Evolutionary conservation across 2,329 filamentous ascomycete genomes (phyloP).

Genomic region (Rhinocladiella mackenziei): DNA sequence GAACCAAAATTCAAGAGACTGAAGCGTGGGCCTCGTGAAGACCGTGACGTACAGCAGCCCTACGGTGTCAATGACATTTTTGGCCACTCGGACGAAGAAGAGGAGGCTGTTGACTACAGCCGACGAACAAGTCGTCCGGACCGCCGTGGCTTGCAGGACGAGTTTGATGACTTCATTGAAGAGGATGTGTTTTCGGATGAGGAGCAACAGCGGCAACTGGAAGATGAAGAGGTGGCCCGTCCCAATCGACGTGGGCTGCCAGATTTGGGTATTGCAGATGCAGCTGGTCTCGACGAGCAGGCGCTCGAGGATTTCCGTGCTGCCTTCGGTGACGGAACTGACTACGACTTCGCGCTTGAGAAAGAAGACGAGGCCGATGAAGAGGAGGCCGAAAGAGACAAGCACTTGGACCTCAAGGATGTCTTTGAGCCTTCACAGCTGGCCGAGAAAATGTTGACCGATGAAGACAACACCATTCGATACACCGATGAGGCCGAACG

Average conservation of each 20-base stretch:
- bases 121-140: conserved; percentile 37
- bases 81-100: conserved; percentile 85
- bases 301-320: conserved; percentile 93
- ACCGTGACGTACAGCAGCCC: conserved; percentile 59
- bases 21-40: conserved; percentile 81
- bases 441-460: conserved; percentile 88
- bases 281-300: conserved; percentile 82
- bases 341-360: conserved; percentile 91
- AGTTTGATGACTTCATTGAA: conserved; percentile 95
- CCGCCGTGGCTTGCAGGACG: conserved; percentile 64
- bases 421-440: conserved; percentile 97
- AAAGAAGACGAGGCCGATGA: conserved; percentile 81
- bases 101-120: conserved; percentile 49
- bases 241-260: conserved; percentile 67
- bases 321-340: conserved; percentile 91
- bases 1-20: conserved; percentile 93
- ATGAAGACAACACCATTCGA: conserved; percentile 89
- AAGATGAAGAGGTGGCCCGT: conserved; percentile 78
- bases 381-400: conserved; percentile 71
- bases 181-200: conserved; percentile 90
- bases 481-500: conserved; percentile 87
- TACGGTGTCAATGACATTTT: conserved; percentile 89
- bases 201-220: conserved; percentile 67
- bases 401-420: conserved; percentile 88
- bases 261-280: conserved; percentile 67